Evolutionary conservation across 2,329 filamentous ascomycete species (phyloP).

Genomic region (Fusarium caatingaense): DNA sequence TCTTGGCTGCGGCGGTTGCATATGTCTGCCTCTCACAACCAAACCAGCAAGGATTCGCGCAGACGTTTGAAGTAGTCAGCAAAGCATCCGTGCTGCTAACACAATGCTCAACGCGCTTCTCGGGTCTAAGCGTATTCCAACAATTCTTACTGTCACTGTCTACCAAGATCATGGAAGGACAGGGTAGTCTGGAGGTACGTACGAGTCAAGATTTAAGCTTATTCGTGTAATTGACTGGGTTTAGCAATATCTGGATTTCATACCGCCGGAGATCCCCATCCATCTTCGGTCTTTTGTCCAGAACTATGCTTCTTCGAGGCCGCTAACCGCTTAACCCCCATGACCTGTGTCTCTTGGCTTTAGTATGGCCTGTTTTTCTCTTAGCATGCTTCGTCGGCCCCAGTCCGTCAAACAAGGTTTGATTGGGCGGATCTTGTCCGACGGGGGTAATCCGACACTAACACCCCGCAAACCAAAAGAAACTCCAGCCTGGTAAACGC

Average conservation of each 20-base stretch:
- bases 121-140: constrained; percentile 6
- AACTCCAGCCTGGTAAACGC: constrained; percentile 11
- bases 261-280: constrained; percentile 14
- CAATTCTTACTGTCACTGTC: constrained; percentile 10
- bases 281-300: constrained; percentile 14
- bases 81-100: constrained; percentile 21
- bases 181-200: background rate
- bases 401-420: background rate
- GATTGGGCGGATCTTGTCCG: constrained; percentile 11
- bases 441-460: constrained; percentile 6
- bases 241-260: background rate
- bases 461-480: background rate
- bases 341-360: no score
- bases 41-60: constrained; percentile 3
- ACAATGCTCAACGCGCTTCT: constrained; percentile 21
- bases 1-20: constrained; percentile 10
- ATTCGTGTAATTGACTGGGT: background rate
- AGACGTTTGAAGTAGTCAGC: constrained; percentile 24
- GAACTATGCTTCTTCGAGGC: background rate
- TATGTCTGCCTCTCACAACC: background rate
- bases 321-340: background rate
- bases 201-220: background rate
- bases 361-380: background rate
- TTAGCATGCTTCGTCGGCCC: background rate
- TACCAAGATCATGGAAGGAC: constrained; percentile 19